Conservation (phyloP, 1,139 yeast genomes). For the Candida anutae region DNA sequence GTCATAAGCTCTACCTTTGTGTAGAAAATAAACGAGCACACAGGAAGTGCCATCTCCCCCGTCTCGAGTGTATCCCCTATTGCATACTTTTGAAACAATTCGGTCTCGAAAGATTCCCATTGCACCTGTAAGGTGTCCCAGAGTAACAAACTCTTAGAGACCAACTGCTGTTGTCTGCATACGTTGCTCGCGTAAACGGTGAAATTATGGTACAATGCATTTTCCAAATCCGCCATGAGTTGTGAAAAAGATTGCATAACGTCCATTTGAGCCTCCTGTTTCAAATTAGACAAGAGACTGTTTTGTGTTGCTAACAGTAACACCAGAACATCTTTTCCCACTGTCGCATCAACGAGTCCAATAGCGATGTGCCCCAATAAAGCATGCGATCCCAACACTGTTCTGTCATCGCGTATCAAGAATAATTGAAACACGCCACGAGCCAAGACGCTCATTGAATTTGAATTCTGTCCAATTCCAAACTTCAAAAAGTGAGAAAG, state of each 20-base stretch:
- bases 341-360: conserved; percentile 17
- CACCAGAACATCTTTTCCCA: conserved; percentile 16
- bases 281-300: conserved; percentile 4
- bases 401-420: conserved; percentile 52
- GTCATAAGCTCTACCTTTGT: conserved; percentile 64
- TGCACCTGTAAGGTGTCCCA: conserved; percentile 82
- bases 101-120: conserved; percentile 46
- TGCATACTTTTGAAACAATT: conserved; percentile 21
- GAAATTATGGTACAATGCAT: conserved; percentile 47
- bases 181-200: conserved; percentile 63
- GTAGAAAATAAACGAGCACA: conserved; percentile 62
- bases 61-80: conserved; percentile 25
- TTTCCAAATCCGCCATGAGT: conserved; percentile 29
- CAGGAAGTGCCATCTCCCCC: conserved; percentile 35
- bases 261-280: conserved; percentile 4
- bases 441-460: conserved; percentile 41
- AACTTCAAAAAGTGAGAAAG: conserved; percentile 27
- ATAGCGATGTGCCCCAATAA: conserved; percentile 10
- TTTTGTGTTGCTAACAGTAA: conserved; percentile 3
- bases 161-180: conserved; percentile 73
- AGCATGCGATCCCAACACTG: conserved; percentile 29
- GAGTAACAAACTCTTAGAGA: conserved; percentile 43
- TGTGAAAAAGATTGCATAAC: conserved; percentile 7
- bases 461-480: conserved; percentile 20
- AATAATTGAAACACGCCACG: conserved; percentile 58